Percentiles rank a stretch among this genome's conserved stretches.
Conservation (phyloP, 495 filamentous ascomycete genomes). For the Hypoxylon lienhwacheense region DNA sequence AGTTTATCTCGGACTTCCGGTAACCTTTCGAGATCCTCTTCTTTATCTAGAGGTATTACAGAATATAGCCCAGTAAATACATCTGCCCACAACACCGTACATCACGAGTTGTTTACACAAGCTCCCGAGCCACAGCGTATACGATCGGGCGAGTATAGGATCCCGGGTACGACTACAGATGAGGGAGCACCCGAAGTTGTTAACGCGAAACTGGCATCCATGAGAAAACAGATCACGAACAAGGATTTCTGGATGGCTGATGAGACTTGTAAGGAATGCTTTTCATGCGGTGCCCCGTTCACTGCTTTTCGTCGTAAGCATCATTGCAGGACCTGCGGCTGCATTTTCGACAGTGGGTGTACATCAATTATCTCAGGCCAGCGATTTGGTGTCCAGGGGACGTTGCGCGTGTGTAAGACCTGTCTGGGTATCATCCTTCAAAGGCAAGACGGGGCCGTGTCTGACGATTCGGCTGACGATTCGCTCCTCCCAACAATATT, state of each 20-base stretch:
- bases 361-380: conserved; percentile 84
- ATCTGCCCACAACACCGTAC: conserved; percentile 57
- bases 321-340: conserved; percentile 91
- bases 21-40: conserved; percentile 64
- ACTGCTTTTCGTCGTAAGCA: conserved; percentile 94
- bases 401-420: conserved; percentile 89
- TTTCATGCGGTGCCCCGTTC: conserved; percentile 85
- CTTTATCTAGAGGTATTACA: conserved; percentile 57
- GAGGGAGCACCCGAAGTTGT: conserved; percentile 62
- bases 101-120: conserved; percentile 54
- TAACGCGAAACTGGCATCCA: conserved; percentile 64
- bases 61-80: conserved; percentile 56
- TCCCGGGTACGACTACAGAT: conserved; percentile 57
- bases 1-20: conserved; percentile 41
- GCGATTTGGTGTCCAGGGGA: conserved; percentile 83
- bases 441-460: conserved; percentile 80
- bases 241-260: conserved; percentile 99
- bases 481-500: conserved; percentile 55
- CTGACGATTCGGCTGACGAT: conserved; percentile 81
- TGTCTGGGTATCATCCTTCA: conserved; percentile 91
- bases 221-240: conserved; percentile 81
- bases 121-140: conserved; percentile 47
- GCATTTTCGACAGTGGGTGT: conserved; percentile 97
- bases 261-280: conserved; percentile 97
- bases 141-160: conserved; percentile 49